Conservation (phyloP, 176 grass and related monocot genomes). For the Pontederia paniculata region DNA sequence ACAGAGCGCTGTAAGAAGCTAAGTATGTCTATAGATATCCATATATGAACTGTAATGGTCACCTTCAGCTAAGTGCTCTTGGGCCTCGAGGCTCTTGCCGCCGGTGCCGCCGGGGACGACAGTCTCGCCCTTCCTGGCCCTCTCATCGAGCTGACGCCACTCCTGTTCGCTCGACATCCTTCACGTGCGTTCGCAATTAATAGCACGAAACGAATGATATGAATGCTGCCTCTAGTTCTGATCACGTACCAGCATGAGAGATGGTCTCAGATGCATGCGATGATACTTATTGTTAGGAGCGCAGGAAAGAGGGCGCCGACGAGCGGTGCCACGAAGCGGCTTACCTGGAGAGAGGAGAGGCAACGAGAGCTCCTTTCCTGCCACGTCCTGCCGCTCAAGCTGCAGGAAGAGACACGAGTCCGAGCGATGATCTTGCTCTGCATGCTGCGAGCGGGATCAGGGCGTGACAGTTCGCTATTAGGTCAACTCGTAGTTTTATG, state of each 20-base stretch:
- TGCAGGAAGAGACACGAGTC: slow-evolving; percentile 1
- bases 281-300: background rate
- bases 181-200: background rate
- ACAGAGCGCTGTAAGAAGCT: background rate
- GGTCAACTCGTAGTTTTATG: too few relatives aligned
- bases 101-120: slow-evolving; percentile 60
- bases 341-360: slow-evolving; percentile 1
- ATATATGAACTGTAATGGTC: background rate
- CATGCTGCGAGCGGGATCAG: too few relatives aligned
- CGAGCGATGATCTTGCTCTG: too few relatives aligned
- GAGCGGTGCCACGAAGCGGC: background rate
- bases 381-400: background rate
- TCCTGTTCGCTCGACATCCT: slow-evolving; percentile 43
- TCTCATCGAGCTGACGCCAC: slow-evolving; percentile 43
- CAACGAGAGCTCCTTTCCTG: too few relatives aligned
- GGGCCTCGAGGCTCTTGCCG: slow-evolving; percentile 44
- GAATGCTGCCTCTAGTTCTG: too few relatives aligned
- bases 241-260: background rate
- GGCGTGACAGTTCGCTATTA: too few relatives aligned
- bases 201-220: too few relatives aligned
- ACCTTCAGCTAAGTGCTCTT: slow-evolving; percentile 63
- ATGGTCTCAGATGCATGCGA: background rate
- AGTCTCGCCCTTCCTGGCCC: slow-evolving; percentile 39
- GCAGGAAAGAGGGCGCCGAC: background rate
- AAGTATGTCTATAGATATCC: too few relatives aligned